phyloP scores from a whole-genome alignment of 1,284 basidiomycete genomes.

The Rhodotorula glutinis region DNA sequence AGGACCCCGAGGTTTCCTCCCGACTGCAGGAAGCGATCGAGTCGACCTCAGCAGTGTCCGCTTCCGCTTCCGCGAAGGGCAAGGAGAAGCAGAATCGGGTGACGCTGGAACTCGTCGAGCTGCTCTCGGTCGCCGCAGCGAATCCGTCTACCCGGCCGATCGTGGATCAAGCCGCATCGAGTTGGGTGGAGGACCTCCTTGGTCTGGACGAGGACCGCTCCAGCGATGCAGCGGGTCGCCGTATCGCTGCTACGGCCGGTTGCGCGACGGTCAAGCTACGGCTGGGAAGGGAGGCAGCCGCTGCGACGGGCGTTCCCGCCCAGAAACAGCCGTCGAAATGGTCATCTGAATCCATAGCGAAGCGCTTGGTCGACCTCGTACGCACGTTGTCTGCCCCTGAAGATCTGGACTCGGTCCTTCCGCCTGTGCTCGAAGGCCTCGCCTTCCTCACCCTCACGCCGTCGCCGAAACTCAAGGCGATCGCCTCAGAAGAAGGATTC shows the following conservation, averaged over 20 bases:
- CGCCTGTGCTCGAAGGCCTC: constrained; percentile 63
- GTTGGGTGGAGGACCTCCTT: constrained; percentile 63
- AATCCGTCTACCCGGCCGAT: constrained; percentile 41
- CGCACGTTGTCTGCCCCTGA: neutral
- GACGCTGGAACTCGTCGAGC: constrained; percentile 55
- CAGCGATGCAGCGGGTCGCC: constrained; percentile 49
- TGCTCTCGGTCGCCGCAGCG: constrained; percentile 56
- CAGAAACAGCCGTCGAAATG: constrained; percentile 33
- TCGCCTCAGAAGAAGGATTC: constrained; percentile 56
- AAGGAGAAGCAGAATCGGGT: constrained; percentile 50
- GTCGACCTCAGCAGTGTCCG: constrained; percentile 53
- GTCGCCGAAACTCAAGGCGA: constrained; percentile 58
- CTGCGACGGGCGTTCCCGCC: constrained; percentile 10
- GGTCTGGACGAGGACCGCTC: constrained; percentile 30
- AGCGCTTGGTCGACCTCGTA: constrained; percentile 53
- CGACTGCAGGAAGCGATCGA: constrained; percentile 62
- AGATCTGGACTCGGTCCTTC: constrained; percentile 41
- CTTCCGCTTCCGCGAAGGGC: constrained; percentile 48
- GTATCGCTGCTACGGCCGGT: constrained; percentile 58
- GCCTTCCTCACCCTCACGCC: constrained; percentile 72
- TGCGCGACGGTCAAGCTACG: constrained; percentile 74
- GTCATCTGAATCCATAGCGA: constrained; percentile 53
- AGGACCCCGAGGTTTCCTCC: constrained; percentile 61
- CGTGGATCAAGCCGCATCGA: constrained; percentile 45
- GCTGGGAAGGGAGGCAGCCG: constrained; percentile 54